Evolutionary conservation across 179 eudicot species (phyloP).

Genomic region (Patellifolia procumbens): DNA sequence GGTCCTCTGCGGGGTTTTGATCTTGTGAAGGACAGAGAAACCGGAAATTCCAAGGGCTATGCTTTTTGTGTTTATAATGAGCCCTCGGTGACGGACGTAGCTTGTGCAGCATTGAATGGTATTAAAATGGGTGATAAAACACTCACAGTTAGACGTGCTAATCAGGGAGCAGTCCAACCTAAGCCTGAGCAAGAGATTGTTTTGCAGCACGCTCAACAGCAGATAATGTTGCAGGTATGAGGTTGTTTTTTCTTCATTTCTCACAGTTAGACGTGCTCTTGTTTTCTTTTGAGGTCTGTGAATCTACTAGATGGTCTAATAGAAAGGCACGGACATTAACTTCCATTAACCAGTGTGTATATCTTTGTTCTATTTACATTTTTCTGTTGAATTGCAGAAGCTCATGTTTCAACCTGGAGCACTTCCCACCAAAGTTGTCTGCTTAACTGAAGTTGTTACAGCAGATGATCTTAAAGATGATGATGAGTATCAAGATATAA

Average conservation of each 20-base stretch:
- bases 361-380: background rate
- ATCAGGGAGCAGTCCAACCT: conserved; percentile 82
- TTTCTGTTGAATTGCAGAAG: conserved; percentile 30
- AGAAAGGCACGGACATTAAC: background rate
- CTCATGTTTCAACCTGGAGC: conserved; percentile 46
- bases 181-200: conserved; percentile 98
- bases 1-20: conserved; percentile 57
- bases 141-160: conserved; percentile 58
- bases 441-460: conserved; percentile 46
- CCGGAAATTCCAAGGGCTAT: conserved; percentile 60
- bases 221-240: conserved; percentile 84
- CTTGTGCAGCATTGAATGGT: conserved; percentile 60
- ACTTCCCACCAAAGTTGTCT: conserved; percentile 47
- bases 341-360: background rate
- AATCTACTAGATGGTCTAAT: background rate
- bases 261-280: too few relatives aligned
- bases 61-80: conserved; percentile 57
- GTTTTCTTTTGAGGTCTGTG: background rate
- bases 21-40: conserved; percentile 58
- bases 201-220: conserved; percentile 92
- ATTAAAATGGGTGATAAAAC: conserved; percentile 61
- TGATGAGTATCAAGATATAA: conserved; percentile 45
- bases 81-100: conserved; percentile 51
- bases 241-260: background rate
- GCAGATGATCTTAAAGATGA: conserved; percentile 46